A percentile compares a stretch with the other conserved stretches of the same genome.
These are phyloP conservation scores for Mycena rebaudengoi DNA, from an alignment of 768 basidiomycete genomes.

Conservation along the genomic window DNA sequence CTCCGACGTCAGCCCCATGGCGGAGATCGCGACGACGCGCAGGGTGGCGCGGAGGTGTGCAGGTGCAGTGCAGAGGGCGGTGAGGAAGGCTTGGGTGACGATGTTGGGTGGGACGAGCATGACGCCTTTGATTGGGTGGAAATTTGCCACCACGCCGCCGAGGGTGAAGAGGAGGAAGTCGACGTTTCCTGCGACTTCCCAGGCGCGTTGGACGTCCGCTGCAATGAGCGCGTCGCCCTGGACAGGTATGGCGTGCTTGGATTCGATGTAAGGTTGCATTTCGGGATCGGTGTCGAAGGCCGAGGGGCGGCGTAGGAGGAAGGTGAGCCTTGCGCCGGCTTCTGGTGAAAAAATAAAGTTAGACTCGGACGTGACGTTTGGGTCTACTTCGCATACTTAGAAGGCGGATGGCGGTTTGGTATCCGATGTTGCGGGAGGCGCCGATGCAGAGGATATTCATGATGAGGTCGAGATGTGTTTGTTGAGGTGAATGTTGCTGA, in stretches of 20 bases:
- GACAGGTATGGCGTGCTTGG: slow-evolving; percentile 52
- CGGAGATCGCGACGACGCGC: slow-evolving; percentile 61
- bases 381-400: slow-evolving; percentile 32
- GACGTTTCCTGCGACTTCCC: slow-evolving; percentile 47
- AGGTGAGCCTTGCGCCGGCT: slow-evolving; percentile 58
- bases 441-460: slow-evolving; percentile 36
- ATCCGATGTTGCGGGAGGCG: slow-evolving; percentile 47
- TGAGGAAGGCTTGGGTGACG: slow-evolving; percentile 64
- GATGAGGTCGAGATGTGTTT: no score
- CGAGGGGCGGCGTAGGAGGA: slow-evolving; percentile 51
- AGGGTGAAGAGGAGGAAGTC: slow-evolving; percentile 57
- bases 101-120: slow-evolving; percentile 62
- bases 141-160: slow-evolving; percentile 37
- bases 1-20: slow-evolving; percentile 57
- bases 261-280: slow-evolving; percentile 49
- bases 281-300: slow-evolving; percentile 52
- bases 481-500: no score
- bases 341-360: neutral
- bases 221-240: slow-evolving; percentile 57
- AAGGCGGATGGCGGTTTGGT: slow-evolving; percentile 38
- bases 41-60: slow-evolving; percentile 33
- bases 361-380: neutral
- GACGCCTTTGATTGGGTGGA: slow-evolving; percentile 48
- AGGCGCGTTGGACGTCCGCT: slow-evolving; percentile 21
- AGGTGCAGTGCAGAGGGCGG: slow-evolving; percentile 64